Base-by-base conservation (phyloP, 2,329 filamentous ascomycete species). In the Drechslerella coelobrocha region DNA sequence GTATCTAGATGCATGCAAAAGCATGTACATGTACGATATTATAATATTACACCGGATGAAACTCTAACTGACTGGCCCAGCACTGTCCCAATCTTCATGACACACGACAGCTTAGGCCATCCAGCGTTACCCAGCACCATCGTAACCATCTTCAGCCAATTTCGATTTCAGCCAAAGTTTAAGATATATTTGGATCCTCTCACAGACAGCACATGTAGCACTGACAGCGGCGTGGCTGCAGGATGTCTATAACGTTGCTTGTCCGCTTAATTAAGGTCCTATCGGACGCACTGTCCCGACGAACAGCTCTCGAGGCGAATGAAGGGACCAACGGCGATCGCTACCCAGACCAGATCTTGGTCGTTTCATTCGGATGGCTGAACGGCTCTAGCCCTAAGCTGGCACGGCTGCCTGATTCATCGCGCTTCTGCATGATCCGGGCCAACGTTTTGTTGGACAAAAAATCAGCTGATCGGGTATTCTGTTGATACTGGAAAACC, bases 181-280 rank as follows among this genome's bases (percentile, higher is more conserved):
- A 47, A 45, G 48, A 55, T 59, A 60, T 61, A 55, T 61, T 55
- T 60, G 55, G 57, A 69, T 69, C 45, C 41, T 62, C 65, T 61
- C 65, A 62, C 65, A 45, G 37, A 56, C 57, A 61, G 53, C 19
- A 54, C 8, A 51, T 51, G 66, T 71, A 27, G 59, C 39, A 71
- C 66, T 71, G 66, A 71, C 66, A 71, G 66, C 66, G 66, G 66
- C 59, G 66, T 63, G 66, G 66, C 66, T 71, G 66, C 66, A 71
- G 59, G 52, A 62, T 53, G 59, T 63, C 66, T 53, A 63, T 59
- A 60, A 62, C 59, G 59, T 60, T 63, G 56, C 43, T 61, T 61
- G 59, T 63, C 66, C 66, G 66, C 66, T 71, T 63, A 63, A 60
- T 71, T 59, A 57, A 60, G 57, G 59, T 59, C 66, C 60, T 71